A percentile compares a stretch with the other conserved stretches of the same genome.
phyloP scores from a whole-genome alignment of 805 yeast genomes.

The Cyberlindnera subsufficiens region DNA sequence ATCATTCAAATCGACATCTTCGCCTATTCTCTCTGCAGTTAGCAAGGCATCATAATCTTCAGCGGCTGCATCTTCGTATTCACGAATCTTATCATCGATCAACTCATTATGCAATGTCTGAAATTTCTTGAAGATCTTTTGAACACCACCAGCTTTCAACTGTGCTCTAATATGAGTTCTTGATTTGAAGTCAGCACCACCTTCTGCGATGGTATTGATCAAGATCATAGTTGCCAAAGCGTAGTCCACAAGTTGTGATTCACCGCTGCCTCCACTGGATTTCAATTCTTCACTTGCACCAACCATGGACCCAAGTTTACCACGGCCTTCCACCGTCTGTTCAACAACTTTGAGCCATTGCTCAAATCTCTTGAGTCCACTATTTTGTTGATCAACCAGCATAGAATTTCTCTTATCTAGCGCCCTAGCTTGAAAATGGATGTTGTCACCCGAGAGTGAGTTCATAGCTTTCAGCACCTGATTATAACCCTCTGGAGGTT shows the following conservation, averaged over 20 bases:
- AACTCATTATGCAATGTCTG: constrained; percentile 49
- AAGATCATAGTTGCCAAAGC: constrained; percentile 65
- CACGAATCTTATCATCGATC: constrained; percentile 59
- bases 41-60: constrained; percentile 45
- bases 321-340: constrained; percentile 74
- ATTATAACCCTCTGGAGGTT: constrained; percentile 43
- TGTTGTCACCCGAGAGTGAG: constrained; percentile 23
- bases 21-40: constrained; percentile 28
- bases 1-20: constrained; percentile 39
- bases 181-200: constrained; percentile 29
- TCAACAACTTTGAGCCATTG: constrained; percentile 67
- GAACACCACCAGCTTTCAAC: constrained; percentile 52
- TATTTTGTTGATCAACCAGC: constrained; percentile 13
- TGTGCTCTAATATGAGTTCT: constrained; percentile 55
- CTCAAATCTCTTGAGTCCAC: constrained; percentile 46
- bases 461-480: constrained; percentile 40
- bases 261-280: constrained; percentile 42
- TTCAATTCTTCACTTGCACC: constrained; percentile 86
- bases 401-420: constrained; percentile 30
- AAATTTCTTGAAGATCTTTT: constrained; percentile 44
- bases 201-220: constrained; percentile 54
- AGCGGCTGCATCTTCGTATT: constrained; percentile 50
- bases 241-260: constrained; percentile 64
- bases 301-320: constrained; percentile 83
- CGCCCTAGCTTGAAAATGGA: constrained; percentile 25